phyloP scores from a whole-genome alignment of 306 rosid genomes.

The Cucumis cinereus region DNA sequence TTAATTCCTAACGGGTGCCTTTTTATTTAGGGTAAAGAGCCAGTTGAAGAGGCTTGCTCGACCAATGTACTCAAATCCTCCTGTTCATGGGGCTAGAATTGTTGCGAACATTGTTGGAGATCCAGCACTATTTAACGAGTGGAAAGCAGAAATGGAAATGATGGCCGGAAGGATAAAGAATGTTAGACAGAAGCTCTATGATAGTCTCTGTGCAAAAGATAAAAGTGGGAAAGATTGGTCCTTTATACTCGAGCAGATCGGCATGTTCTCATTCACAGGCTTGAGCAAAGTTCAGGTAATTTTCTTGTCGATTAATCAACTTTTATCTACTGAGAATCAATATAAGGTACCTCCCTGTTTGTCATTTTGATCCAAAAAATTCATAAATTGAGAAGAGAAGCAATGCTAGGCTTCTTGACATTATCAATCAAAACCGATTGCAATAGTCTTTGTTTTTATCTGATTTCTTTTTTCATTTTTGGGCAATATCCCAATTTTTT shows the following conservation, averaged over 20 bases:
- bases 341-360: background rate
- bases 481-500: background rate
- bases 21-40: constrained; percentile 73
- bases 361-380: background rate
- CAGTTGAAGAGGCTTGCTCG: constrained; percentile 93
- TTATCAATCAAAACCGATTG: background rate
- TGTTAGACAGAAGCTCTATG: constrained; percentile 72
- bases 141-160: constrained; percentile 98
- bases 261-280: constrained; percentile 98
- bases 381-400: background rate
- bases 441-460: background rate
- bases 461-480: background rate
- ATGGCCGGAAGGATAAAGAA: constrained; percentile 98
- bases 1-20: background rate
- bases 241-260: constrained; percentile 82
- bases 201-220: constrained; percentile 61
- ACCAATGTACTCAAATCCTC: constrained; percentile 99
- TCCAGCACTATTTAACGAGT: constrained; percentile 63
- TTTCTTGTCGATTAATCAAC: background rate
- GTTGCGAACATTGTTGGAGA: constrained; percentile 91
- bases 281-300: constrained; percentile 68
- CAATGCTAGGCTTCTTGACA: background rate
- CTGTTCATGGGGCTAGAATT: constrained; percentile 84
- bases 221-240: constrained; percentile 98
- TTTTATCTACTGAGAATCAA: background rate